Percentiles rank a stretch among this genome's conserved stretches.
Conservation (phyloP, 192 early-diverging fungal genomes). For the Phlyctochytrium planicorne region DNA sequence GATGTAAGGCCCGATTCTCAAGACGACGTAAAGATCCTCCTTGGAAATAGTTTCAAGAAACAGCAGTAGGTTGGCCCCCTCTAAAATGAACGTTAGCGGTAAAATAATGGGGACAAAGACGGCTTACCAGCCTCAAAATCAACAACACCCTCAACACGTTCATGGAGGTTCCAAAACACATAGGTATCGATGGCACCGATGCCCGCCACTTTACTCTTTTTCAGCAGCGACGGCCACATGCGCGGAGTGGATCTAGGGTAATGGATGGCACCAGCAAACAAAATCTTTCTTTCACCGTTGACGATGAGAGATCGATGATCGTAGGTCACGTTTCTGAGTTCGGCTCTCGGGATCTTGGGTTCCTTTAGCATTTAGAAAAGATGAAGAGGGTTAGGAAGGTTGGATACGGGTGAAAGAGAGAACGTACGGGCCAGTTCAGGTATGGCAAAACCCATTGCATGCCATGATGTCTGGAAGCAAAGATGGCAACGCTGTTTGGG, state of each 20-base stretch:
- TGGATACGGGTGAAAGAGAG: no score
- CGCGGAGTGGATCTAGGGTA: conserved; percentile 57
- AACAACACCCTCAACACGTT: conserved; percentile 46
- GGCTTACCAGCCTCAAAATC: conserved; percentile 53
- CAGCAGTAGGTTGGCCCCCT: conserved; percentile 48
- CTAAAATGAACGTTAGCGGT: no score
- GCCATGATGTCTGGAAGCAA: no score
- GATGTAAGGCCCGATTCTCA: conserved; percentile 64
- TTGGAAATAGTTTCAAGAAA: conserved; percentile 48
- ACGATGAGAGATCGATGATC: conserved; percentile 22
- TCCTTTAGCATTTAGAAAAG: no score
- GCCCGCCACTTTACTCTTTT: conserved; percentile 48
- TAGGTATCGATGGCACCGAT: conserved; percentile 65
- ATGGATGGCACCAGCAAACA: conserved; percentile 56
- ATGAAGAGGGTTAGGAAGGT: no score
- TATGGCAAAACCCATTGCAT: no score
- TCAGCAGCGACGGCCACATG: conserved; percentile 58
- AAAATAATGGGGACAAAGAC: no score
- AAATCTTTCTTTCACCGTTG: conserved; percentile 26
- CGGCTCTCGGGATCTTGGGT: neutral
- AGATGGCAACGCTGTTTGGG: no score
- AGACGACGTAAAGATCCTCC: conserved; percentile 52
- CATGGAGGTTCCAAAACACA: conserved; percentile 70
- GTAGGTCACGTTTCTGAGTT: conserved; percentile 25
- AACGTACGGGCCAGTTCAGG: no score